These are phyloP conservation scores for Trichoderma atroviride DNA, from an alignment of 2,329 filamentous ascomycete genomes.

Conservation along the genomic window DNA sequence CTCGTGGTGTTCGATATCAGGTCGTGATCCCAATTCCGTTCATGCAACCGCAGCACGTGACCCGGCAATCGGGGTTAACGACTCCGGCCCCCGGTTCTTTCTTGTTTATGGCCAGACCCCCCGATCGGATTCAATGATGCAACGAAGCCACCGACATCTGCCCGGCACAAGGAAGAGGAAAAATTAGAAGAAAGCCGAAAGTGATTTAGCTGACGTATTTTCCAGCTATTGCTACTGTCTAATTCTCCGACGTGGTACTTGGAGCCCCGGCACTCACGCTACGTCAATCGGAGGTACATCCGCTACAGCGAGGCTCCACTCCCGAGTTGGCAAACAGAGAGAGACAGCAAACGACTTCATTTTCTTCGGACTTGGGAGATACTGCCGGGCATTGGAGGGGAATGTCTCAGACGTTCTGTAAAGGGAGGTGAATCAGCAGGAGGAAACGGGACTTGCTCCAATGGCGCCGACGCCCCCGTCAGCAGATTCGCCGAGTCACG, in stretches of 20 bases:
- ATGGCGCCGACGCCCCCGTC: conserved; percentile 40
- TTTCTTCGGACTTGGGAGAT: neutral
- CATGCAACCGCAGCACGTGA: conserved; percentile 3
- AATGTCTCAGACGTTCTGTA: neutral
- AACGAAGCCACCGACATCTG: conserved; percentile 8
- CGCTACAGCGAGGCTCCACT: neutral
- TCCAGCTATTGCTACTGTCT: neutral
- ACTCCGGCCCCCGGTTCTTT: neutral
- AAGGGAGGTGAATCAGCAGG: neutral
- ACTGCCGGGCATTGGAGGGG: neutral
- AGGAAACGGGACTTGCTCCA: neutral
- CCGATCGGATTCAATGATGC: neutral
- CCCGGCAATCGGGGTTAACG: conserved; percentile 15
- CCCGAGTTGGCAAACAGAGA: neutral
- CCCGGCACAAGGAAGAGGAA: neutral
- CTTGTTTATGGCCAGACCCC: neutral
- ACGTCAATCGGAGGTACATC: neutral
- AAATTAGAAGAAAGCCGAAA: neutral
- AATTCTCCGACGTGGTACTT: neutral
- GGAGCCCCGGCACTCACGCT: neutral
- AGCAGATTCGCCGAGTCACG: conserved; percentile 32
- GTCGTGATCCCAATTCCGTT: neutral
- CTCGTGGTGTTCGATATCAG: neutral
- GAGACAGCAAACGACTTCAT: neutral
- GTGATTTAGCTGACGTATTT: neutral